phyloP scores from a whole-genome alignment of 495 filamentous ascomycete genomes.

The Xylaria palmicola region DNA sequence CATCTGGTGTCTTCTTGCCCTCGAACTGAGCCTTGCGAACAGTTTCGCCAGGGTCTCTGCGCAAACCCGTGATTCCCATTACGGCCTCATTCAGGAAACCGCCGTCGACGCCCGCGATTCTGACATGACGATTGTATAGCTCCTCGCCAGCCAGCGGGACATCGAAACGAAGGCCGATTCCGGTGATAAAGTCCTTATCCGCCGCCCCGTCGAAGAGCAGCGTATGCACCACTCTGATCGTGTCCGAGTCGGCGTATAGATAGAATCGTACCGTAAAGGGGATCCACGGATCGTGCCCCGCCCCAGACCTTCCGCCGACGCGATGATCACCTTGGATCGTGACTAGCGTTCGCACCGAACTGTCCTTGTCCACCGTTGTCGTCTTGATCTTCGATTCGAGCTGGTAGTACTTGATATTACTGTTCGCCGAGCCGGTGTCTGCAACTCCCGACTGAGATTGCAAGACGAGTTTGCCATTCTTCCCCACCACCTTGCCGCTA shows the following conservation, averaged over 20 bases:
- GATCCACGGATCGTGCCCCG: slow-evolving; percentile 31
- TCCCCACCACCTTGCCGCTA: slow-evolving; percentile 38
- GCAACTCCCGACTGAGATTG: slow-evolving; percentile 35
- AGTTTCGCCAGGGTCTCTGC: slow-evolving; percentile 37
- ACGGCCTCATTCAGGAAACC: slow-evolving; percentile 43
- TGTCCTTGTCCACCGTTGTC: slow-evolving; percentile 26
- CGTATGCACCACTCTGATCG: slow-evolving; percentile 39
- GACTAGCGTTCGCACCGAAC: slow-evolving; percentile 34
- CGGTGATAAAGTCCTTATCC: slow-evolving; percentile 36
- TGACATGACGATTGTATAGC: slow-evolving; percentile 42
- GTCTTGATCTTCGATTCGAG: slow-evolving; percentile 28
- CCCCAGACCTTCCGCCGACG: slow-evolving; percentile 5
- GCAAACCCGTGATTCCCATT: slow-evolving; percentile 42
- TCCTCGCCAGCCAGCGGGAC: slow-evolving; percentile 39
- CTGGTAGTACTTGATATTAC: slow-evolving; percentile 17
- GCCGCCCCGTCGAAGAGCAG: slow-evolving; percentile 39
- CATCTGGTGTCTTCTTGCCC: slow-evolving; percentile 31
- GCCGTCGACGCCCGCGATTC: slow-evolving; percentile 38
- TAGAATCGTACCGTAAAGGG: slow-evolving; percentile 46
- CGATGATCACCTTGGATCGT: slow-evolving; percentile 37
- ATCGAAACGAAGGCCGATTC: slow-evolving; percentile 40
- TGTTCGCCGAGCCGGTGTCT: slow-evolving; percentile 16
- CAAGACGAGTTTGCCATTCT: slow-evolving; percentile 42
- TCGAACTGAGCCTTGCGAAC: slow-evolving; percentile 38
- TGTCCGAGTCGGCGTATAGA: slow-evolving; percentile 41